Evolutionary conservation across 139 green algal genomes (phyloP).

Genomic region (Chlamydomonas urium): DNA sequence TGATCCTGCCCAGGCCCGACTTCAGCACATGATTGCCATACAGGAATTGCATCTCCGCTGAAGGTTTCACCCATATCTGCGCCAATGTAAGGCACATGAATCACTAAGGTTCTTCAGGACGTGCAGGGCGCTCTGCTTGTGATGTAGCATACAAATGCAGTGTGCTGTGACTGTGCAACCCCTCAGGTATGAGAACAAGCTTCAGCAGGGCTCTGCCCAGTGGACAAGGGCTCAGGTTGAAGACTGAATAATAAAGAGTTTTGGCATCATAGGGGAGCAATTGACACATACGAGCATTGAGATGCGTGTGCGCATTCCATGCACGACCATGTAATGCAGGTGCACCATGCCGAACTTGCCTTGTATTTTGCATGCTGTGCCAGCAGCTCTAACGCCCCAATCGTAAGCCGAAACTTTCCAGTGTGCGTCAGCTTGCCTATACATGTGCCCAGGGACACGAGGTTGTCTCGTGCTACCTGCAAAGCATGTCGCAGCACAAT

Average conservation of each 20-base stretch:
- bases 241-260: slow-evolving; percentile 30
- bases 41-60: slow-evolving; percentile 95
- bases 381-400: slow-evolving; percentile 89
- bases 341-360: slow-evolving; percentile 42
- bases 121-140: too few species aligned
- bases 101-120: too few species aligned
- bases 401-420: slow-evolving; percentile 91
- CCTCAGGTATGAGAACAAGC: slow-evolving; percentile 11
- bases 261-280: slow-evolving; percentile 12
- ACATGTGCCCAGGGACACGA: slow-evolving; percentile 83
- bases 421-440: slow-evolving; percentile 96
- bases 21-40: slow-evolving; percentile 99
- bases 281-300: too few species aligned
- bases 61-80: slow-evolving; percentile 97
- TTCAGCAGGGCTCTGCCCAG: not conserved
- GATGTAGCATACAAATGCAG: not conserved
- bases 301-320: too few species aligned
- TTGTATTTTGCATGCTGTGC: slow-evolving; percentile 94
- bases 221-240: slow-evolving; percentile 24
- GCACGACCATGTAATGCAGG: not conserved
- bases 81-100: too few species aligned
- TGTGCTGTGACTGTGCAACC: not conserved
- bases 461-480: slow-evolving; percentile 85
- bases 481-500: too few species aligned
- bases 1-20: slow-evolving; percentile 93